Evolutionary conservation across 2,329 filamentous ascomycete genomes (phyloP).

Genomic region (Akanthomyces muscarius): DNA sequence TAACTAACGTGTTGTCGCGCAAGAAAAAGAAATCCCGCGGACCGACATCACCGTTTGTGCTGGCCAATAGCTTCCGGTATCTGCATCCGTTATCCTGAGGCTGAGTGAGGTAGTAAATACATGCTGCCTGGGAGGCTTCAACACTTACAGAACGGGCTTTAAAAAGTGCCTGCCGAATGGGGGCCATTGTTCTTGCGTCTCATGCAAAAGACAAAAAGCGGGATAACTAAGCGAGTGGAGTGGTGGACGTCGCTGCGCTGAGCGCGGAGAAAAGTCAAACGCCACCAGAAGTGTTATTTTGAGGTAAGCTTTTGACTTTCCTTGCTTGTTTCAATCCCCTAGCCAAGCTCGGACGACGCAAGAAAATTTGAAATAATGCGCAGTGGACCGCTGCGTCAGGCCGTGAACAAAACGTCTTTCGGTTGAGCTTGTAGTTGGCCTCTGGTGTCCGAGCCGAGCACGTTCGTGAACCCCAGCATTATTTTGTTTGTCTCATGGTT

Average conservation of each 20-base stretch:
- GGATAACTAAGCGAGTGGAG: background rate
- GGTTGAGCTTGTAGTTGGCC: background rate
- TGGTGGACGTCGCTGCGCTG: conserved; percentile 5
- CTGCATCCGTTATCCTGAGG: too few relatives aligned
- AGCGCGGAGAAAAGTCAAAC: conserved; percentile 12
- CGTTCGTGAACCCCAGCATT: background rate
- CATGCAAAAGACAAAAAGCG: background rate
- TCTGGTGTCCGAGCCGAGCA: background rate
- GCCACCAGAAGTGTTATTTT: background rate
- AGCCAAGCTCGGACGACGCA: conserved; percentile 2
- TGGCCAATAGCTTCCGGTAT: background rate
- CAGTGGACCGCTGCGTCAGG: background rate
- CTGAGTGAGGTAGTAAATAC: too few relatives aligned
- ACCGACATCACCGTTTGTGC: background rate
- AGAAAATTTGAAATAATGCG: background rate
- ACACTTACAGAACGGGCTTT: too few relatives aligned
- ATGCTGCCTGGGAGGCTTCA: too few relatives aligned
- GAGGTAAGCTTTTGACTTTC: conserved; percentile 8
- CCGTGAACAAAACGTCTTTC: background rate
- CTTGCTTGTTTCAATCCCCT: background rate
- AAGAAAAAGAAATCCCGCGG: background rate
- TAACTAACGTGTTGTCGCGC: background rate
- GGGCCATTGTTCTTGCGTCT: background rate
- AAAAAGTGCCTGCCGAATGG: background rate
- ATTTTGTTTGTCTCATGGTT: background rate